Percentiles rank a stretch among this genome's conserved stretches.
Evolutionary conservation across 345 rosid genomes (phyloP).

Genomic region (Iberis pinnata): DNA sequence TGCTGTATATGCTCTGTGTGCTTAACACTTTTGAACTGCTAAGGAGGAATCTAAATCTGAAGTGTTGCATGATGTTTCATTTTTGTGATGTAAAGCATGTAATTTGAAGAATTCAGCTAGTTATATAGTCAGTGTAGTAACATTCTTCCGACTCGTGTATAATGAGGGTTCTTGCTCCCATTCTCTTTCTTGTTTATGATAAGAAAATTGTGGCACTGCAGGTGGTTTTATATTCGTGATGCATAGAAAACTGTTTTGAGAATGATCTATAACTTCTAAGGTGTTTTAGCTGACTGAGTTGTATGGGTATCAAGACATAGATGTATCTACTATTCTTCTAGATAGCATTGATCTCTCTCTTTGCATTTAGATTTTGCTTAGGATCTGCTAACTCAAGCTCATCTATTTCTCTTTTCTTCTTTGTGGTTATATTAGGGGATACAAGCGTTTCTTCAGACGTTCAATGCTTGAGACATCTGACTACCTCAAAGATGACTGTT

Average conservation of each 20-base stretch:
- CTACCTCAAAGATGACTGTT: slow-evolving; percentile 74
- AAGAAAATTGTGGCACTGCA: not conserved
- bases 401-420: not conserved
- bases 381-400: not conserved
- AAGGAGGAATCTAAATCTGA: slow-evolving; percentile 1
- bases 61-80: not conserved
- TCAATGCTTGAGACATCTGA: slow-evolving; percentile 66
- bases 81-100: slow-evolving; percentile 5
- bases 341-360: no score
- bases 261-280: no score
- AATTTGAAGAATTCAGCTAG: no score
- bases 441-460: slow-evolving; percentile 81
- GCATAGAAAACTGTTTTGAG: not conserved
- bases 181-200: not conserved
- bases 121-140: no score
- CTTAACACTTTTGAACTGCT: not conserved
- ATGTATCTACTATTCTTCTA: no score
- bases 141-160: no score
- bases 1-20: not conserved
- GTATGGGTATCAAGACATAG: slow-evolving; percentile 2
- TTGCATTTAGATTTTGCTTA: not conserved
- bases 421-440: slow-evolving; percentile 56
- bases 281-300: no score
- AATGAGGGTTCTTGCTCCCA: no score
- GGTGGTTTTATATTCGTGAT: slow-evolving; percentile 1